Conservation (phyloP, 306 rosid genomes). For the Hippophae gyantsensis region DNA sequence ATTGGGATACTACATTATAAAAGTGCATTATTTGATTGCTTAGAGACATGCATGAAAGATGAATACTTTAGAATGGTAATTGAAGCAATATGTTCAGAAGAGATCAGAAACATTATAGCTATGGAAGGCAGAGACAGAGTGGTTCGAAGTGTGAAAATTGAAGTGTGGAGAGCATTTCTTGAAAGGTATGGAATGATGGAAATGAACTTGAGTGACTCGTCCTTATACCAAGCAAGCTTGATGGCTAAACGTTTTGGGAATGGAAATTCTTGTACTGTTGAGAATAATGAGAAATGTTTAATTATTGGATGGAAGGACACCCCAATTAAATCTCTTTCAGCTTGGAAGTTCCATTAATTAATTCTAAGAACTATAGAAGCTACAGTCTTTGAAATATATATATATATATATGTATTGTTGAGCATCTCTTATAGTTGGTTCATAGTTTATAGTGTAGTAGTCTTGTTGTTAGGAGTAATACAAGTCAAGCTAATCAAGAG, state of each 20-base stretch:
- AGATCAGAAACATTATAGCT: conserved; percentile 46
- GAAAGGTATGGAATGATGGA: conserved; percentile 52
- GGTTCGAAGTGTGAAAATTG: conserved; percentile 43
- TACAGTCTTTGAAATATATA: not conserved
- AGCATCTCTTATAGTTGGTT: too few relatives aligned
- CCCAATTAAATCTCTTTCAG: conserved; percentile 56
- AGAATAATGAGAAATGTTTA: conserved; percentile 34
- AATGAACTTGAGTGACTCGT: conserved; percentile 41
- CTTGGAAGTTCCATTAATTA: conserved; percentile 52
- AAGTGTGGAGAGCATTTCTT: conserved; percentile 77
- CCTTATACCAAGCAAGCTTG: conserved; percentile 49
- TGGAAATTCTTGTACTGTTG: conserved; percentile 39
- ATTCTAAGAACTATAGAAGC: too few relatives aligned
- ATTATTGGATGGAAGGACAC: conserved; percentile 71
- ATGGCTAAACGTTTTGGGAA: conserved; percentile 29
- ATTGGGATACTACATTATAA: conserved; percentile 44
- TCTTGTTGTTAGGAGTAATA: too few relatives aligned
- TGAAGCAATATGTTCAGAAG: conserved; percentile 29
- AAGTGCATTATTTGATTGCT: conserved; percentile 46
- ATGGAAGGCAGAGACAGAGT: conserved; percentile 47
- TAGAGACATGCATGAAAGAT: conserved; percentile 34
- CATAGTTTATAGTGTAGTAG: too few relatives aligned
- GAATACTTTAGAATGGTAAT: conserved; percentile 23
- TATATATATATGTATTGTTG: not conserved
- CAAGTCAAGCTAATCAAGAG: too few relatives aligned